Base-by-base conservation (phyloP, 31 red algal species). In the Bonnemaisonia californica region DNA sequence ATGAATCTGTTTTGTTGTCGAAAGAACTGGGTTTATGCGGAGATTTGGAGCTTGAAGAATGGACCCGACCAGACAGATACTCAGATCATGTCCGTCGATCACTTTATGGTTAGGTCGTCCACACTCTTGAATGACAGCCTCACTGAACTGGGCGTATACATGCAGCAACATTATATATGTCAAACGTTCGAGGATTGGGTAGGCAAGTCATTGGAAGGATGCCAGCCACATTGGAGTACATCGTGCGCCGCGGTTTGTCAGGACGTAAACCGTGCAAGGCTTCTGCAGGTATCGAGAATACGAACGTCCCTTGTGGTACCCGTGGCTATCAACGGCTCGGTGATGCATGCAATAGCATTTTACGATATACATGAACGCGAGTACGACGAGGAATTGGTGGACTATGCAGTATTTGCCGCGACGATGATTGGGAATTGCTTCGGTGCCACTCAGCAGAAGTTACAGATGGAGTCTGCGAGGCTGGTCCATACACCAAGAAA, bases 11-110 rank as follows among this genome's bases (percentile, higher is more conserved):
- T 93, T 26, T 75, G 76, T 37, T 54, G 56, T 28, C 51, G 29
- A 29, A 68, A 59, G 19, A 54, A 47, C 16, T 93, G 90, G 90
- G 41, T 76, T 55, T 93, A 87, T 64, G 90, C 90, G 1, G 90
- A 93, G 39, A 47, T 87, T 29, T 93, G 90, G 90, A 27, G 26
- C 27, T n/a, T 47, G 18, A 29, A 26, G 16, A 51, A 51, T 16
- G 45, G 45, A 7, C 45, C 45, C 16, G 36, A n/a, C 4, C 40
- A 48, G 21, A 29, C 28, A 56, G 55, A 74, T 64, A 40, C 57
- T 24, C 57, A 41, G 7, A 54, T 30, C 7, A 85, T 85, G 69
- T 23, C 36, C 7, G 29, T 85, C 35, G 41, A 74, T 21, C 69
- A 68, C 28, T 64, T 38, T 48, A 24, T 29, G 7, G 26, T 65